phyloP scores from a whole-genome alignment of 352 stramenopile genomes.

The Phytophthora pseudosyringae region DNA sequence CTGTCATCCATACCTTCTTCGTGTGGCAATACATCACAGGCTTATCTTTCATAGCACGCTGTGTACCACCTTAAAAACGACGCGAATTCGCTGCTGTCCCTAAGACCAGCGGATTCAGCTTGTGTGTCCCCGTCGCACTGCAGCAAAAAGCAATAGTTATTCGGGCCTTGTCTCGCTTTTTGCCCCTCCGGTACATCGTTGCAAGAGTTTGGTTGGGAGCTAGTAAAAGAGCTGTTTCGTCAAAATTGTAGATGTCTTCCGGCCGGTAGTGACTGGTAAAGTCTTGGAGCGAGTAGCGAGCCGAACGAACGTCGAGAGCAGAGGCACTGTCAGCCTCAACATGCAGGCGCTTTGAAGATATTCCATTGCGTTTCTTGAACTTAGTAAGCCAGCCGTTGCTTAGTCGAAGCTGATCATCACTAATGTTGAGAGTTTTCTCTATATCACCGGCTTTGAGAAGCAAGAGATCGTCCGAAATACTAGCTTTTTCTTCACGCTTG shows the following conservation, averaged over 20 bases:
- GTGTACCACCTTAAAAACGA: conserved; percentile 9
- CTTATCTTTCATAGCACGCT: not conserved
- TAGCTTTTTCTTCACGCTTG: conserved; percentile 1
- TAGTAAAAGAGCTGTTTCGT: conserved; percentile 11
- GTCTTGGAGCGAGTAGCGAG: conserved; percentile 9
- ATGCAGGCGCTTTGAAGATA: conserved; percentile 4
- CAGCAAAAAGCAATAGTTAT: conserved; percentile 12
- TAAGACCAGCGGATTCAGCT: conserved; percentile 7
- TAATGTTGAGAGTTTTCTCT: conserved; percentile 7
- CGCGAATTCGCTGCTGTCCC: conserved; percentile 3
- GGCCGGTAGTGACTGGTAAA: conserved; percentile 1
- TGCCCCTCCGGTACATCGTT: not conserved
- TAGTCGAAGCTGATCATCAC: conserved; percentile 13
- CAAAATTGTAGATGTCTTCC: conserved; percentile 11
- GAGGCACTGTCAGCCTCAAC: not conserved
- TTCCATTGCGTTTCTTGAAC: conserved; percentile 18
- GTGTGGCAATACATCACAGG: not conserved
- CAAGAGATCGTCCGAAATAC: conserved; percentile 10
- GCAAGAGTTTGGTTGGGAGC: conserved; percentile 10
- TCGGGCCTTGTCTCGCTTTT: conserved; percentile 4
- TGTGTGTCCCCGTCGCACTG: conserved; percentile 8
- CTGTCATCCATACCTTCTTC: conserved; percentile 12
- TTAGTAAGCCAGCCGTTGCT: conserved; percentile 14
- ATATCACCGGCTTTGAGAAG: conserved; percentile 11
- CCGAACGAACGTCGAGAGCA: conserved; percentile 3